Evolutionary conservation across 2,329 filamentous ascomycete genomes (phyloP).

Genomic region (Incumbomyces lentus): DNA sequence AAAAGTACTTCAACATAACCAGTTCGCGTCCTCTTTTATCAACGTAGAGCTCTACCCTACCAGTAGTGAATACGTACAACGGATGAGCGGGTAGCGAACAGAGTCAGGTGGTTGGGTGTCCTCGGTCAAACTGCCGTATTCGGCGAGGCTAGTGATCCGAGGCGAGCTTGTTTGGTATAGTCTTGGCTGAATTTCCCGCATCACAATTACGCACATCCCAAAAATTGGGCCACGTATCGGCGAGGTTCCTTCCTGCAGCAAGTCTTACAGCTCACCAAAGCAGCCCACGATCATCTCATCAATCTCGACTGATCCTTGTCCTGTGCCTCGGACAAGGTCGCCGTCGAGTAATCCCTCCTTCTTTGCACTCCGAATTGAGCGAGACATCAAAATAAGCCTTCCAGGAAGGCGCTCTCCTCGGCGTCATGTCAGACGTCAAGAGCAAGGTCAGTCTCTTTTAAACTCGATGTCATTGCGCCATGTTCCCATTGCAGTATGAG

Average conservation of each 20-base stretch:
- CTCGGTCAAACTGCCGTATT: no score
- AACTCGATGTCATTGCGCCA: not conserved
- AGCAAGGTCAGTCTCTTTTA: slow-evolving; percentile 35
- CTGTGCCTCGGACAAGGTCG: slow-evolving; percentile 17
- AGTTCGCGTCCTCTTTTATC: no score
- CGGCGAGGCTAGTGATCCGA: no score
- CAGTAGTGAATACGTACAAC: no score
- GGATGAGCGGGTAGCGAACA: no score
- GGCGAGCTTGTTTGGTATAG: not conserved
- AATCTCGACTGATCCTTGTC: slow-evolving; percentile 19
- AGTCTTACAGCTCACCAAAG: slow-evolving; percentile 1
- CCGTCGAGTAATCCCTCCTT: slow-evolving; percentile 14
- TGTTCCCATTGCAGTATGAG: slow-evolving; percentile 10
- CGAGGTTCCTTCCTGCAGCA: not conserved
- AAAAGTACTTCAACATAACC: no score
- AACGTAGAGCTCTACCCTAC: no score
- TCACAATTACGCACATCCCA: not conserved
- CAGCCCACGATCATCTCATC: not conserved
- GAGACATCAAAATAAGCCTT: slow-evolving; percentile 39
- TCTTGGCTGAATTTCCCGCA: not conserved
- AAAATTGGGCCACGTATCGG: not conserved
- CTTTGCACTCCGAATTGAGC: slow-evolving; percentile 31
- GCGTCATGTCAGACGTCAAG: slow-evolving; percentile 44
- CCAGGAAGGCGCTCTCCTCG: slow-evolving; percentile 39
- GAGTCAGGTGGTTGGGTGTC: no score